Evolutionary conservation across 371 early-diverging fungal species (phyloP).

Genomic region (Mortierella sp.): DNA sequence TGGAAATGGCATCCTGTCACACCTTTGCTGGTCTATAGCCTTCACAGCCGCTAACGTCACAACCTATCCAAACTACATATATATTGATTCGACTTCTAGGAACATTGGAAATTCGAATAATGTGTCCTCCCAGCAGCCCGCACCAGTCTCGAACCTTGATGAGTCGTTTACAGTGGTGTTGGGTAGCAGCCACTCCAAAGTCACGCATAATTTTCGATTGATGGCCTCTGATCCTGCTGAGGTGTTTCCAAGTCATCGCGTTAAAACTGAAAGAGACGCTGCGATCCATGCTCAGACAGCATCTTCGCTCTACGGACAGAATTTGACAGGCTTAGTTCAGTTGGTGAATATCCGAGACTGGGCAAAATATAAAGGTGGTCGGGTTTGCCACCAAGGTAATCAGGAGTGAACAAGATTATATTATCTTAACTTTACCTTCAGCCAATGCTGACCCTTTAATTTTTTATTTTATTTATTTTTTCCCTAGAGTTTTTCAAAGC

Average conservation of each 20-base stretch:
- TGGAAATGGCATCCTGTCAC: not conserved
- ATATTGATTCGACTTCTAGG: constrained; percentile 1
- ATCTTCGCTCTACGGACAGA: constrained; percentile 74
- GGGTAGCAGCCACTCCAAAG: constrained; percentile 79
- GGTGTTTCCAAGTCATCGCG: constrained; percentile 62
- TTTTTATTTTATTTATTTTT: constrained; percentile 9
- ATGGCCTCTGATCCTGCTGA: constrained; percentile 68
- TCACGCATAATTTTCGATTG: constrained; percentile 77
- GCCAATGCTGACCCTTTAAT: not conserved
- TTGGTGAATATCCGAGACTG: constrained; percentile 71
- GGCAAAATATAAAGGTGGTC: constrained; percentile 71
- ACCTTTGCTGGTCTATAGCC: not conserved
- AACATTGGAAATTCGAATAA: not conserved
- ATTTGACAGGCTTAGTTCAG: constrained; percentile 74
- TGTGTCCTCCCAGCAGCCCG: not conserved
- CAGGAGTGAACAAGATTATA: not conserved
- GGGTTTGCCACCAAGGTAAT: constrained; percentile 74
- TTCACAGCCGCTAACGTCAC: not conserved
- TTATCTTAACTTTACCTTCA: not conserved
- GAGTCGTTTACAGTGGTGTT: constrained; percentile 82
- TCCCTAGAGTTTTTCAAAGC: constrained; percentile 74
- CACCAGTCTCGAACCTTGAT: constrained; percentile 61
- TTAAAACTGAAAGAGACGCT: constrained; percentile 66
- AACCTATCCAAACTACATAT: not conserved
- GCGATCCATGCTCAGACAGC: constrained; percentile 82